Evolutionary conservation across 1,139 yeast genomes (phyloP), one percentile per base, ranked within the genome.

Genomic region (Trichomonascaceae sp.): DNA sequence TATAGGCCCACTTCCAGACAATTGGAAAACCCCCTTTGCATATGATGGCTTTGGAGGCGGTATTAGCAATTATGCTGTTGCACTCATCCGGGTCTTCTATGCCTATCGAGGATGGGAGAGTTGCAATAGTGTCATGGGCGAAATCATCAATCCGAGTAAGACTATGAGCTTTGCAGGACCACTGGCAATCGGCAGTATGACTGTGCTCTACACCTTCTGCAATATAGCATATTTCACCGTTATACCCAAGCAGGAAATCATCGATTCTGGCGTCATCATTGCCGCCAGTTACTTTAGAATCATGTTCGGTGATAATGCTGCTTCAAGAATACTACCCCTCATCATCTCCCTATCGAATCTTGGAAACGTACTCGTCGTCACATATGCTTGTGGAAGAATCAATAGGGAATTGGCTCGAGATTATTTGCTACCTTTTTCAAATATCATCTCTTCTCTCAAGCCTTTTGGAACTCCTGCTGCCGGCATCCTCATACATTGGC

Each of bases 91-190:
- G 58, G 80, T 83, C 0, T 73, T 80, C 30, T 83, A 81, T 65
- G 80, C 86, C 0, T 81, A 78, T 58, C 72, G 80, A 17, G 87
- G 87, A 3, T 83, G 87, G 87, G 83, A 80, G 27, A 87, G 87
- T 63, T 89, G 85, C 53, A 87, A 86, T 70, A 84, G 85, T 64
- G 90, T 90, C 9, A 74, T 87, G 64, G 89, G 93, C 62, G 95
- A 87, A 70, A 83, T 84, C 57, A 82, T 80, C 64, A 60, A 85
- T 63, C 95, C 95, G 0, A 79, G 80, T 48, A 78, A 80, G 56
- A 86, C 88, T 2, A 74, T 86, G 58, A 81, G 79, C 18, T 73
- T 81, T 36, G 88, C 91, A 0, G 93, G 91, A 2, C 89, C 93
- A 7, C 68, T 79, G 22, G 87, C 95, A 0, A 80, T 87, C 47